phyloP scores from a whole-genome alignment of 2,329 filamentous ascomycete genomes.

The Pseudocercospora cruenta region DNA sequence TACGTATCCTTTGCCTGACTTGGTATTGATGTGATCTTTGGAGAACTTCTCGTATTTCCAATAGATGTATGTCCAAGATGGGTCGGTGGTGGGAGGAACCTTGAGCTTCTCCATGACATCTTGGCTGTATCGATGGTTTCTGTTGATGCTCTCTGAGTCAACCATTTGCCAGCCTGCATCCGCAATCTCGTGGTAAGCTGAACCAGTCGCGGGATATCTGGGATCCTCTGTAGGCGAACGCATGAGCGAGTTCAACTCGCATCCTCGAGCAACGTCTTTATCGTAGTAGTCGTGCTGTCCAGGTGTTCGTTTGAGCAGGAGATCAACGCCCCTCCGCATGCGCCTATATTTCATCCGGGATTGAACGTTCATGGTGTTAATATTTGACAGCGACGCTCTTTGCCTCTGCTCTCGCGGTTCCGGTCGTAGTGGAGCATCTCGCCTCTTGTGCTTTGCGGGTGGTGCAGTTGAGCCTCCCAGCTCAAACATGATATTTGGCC shows the following conservation, averaged over 20 bases:
- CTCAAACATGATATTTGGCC: background rate
- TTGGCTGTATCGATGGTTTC: background rate
- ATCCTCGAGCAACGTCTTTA: background rate
- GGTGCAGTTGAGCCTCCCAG: background rate
- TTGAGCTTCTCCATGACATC: slow-evolving; percentile 2
- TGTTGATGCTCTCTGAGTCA: background rate
- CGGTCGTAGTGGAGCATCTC: too few relatives aligned
- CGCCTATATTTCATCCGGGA: too few relatives aligned
- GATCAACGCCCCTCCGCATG: too few relatives aligned
- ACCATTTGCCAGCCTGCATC: background rate
- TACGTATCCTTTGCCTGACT: background rate
- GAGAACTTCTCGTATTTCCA: slow-evolving; percentile 3
- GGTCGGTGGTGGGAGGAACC: background rate
- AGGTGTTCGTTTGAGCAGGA: too few relatives aligned
- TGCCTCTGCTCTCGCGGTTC: too few relatives aligned
- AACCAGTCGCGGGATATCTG: background rate
- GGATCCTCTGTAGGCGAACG: background rate
- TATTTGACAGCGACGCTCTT: too few relatives aligned
- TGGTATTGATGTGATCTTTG: background rate
- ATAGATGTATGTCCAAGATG: background rate
- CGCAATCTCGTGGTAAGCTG: background rate
- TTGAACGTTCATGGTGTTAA: too few relatives aligned
- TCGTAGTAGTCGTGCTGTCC: background rate
- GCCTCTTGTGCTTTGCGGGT: too few relatives aligned
- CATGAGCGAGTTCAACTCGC: background rate